Base-by-base conservation (phyloP, 1,139 yeast genomes). In the Wickerhamomyces sp. region DNA sequence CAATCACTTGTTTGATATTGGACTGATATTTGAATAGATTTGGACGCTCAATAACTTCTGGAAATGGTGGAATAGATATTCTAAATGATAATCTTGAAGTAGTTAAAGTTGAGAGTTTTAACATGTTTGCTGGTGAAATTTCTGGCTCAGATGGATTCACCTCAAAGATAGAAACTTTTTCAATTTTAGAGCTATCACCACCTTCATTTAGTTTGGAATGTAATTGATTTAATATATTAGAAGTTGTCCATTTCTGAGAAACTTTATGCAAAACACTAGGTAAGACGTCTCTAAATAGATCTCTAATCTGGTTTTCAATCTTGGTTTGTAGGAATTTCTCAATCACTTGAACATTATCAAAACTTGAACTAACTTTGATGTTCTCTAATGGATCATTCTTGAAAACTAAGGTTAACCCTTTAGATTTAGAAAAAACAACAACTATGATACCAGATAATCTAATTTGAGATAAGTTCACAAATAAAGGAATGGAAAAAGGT, bases 371-470 rank as follows among this genome's bases (percentile, higher is more conserved):
- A 9, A 88, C 95, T 48, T 80, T 80, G 45, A 88, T 86, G 22
- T 82, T 76, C 49, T 86, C 95, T 43, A 88, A 68, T 0, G 96
- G 96, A 60, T 88, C 96, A 60, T 88, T 88, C 50, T 92, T 73
- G 63, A 88, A 88, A 26, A 88, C 96, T 32, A 88, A 65, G 0
- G 96, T 88, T 38, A 88, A 70, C 0, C 96, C 96, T 56, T 86
- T 86, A 5, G 86, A 73, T 53, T 83, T 82, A 27, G 86, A 78
- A 57, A 85, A 88, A 3, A 88, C 96, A 47, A 87, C 77, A 42
- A 88, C 84, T 17, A 90, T 89, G 45, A 88, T 87, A 3, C 95
- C 95, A 42, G 82, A 77, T 38, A 88, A 70, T 49, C 74, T 74
- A 45, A 88, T 81, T 46, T 84, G 84, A 30, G 89, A 78, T 38